Base-by-base conservation (phyloP, 805 yeast species). In the Deakozyma indianensis region DNA sequence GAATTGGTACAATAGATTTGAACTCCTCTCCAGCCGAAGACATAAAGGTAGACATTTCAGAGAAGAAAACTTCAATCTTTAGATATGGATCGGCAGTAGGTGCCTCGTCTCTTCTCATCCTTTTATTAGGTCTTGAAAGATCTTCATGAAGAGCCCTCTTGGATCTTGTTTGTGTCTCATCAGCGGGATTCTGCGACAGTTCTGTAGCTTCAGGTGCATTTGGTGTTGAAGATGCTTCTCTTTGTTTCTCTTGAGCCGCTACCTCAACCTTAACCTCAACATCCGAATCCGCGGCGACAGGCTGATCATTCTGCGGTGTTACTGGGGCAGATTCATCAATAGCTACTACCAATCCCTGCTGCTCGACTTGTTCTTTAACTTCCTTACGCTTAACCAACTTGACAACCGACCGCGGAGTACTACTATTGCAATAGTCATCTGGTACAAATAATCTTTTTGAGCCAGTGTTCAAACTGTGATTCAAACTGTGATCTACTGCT, bases 61-160 rank as follows among this genome's bases (percentile, higher is more conserved):
- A 50, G 25, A 56, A 53, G 45, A 56, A 56, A 9, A 47, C 42
- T 32, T 55, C 56, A 24, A 52, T 54, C n/a, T 46, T 32, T 7
- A 7, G 18, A n/a, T 32, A 32, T n/a, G 9, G 38, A 9, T 9
- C 5, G 18, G 9, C 38, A 32, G 38, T 14, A n/a, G 9, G 7
- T 7, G 16, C 18, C 11, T 32, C 38, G 16, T 32, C 38, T 20
- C 18, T 32, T 32, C 16, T 32, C 38, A 32, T 32, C 18, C 38
- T 7, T n/a, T 32, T 32, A 20, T 7, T 9, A 9, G 38, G 16
- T 9, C 38, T 7, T 20, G 16, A 9, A n/a, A 20, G 20, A n/a
- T 32, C 38, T 11, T 32, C 38, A 7, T 5, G 18, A n/a, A n/a
- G 18, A 32, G 18, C 18, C 16, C 38, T 14, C 18, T 32, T 32